Percentiles rank a stretch among this genome's conserved stretches.
Evolutionary conservation across 164 flowering plant species (phyloP).

Genomic region (Stephania japonica): DNA sequence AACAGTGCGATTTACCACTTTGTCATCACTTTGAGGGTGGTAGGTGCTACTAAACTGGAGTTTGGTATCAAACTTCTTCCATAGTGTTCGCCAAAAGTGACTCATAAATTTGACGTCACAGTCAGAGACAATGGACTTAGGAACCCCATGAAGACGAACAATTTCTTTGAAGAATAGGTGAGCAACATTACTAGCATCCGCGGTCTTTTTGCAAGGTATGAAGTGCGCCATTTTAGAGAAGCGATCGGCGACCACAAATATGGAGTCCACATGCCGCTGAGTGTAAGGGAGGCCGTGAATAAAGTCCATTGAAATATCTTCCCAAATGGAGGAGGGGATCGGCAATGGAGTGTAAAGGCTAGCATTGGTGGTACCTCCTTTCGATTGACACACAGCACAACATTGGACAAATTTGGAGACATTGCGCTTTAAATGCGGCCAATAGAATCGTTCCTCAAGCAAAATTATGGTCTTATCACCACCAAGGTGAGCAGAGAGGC

Average conservation of each 20-base stretch:
- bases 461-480: no score
- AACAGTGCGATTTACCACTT: neutral
- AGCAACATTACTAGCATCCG: neutral
- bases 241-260: neutral
- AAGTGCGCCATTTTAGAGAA: neutral
- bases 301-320: neutral
- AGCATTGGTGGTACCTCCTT: neutral
- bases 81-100: no score
- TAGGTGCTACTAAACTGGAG: neutral
- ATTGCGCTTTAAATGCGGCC: neutral
- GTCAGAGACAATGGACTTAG: neutral
- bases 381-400: neutral
- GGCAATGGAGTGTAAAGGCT: neutral
- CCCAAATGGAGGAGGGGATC: neutral
- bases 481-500: no score
- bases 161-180: neutral
- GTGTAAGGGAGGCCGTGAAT: neutral
- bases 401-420: neutral
- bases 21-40: neutral
- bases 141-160: neutral
- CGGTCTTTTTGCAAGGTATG: neutral
- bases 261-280: neutral
- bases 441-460: no score
- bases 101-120: no score
- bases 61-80: neutral